Conservation (phyloP, 495 filamentous ascomycete species). For the Penicillium maclennaniae region DNA sequence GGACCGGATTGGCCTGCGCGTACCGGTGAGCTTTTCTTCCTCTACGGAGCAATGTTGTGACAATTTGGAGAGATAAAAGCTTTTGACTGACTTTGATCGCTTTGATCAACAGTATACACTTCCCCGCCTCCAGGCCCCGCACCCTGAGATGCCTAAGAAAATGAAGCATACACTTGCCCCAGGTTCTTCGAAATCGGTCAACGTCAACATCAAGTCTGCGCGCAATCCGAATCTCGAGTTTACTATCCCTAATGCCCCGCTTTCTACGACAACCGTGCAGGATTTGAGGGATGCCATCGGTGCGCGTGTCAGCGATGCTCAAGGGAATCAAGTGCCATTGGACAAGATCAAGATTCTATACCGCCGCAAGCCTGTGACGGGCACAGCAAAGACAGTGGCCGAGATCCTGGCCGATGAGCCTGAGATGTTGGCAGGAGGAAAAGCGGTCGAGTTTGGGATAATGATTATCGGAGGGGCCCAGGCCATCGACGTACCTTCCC, state of each 20-base stretch:
- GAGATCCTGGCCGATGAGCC: slow-evolving; percentile 48
- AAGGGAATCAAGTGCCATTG: slow-evolving; percentile 33
- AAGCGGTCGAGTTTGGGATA: slow-evolving; percentile 66
- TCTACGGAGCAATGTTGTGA: not conserved
- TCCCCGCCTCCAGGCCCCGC: slow-evolving; percentile 44
- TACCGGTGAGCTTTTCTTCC: slow-evolving; percentile 55
- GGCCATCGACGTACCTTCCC: slow-evolving; percentile 24
- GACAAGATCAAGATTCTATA: slow-evolving; percentile 80
- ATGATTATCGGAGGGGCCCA: slow-evolving; percentile 75
- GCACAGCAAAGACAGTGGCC: slow-evolving; percentile 51
- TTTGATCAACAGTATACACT: slow-evolving; percentile 38
- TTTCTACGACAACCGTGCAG: slow-evolving; percentile 63
- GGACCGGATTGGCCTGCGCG: slow-evolving; percentile 62
- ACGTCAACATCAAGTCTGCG: slow-evolving; percentile 65
- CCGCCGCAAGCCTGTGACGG: slow-evolving; percentile 75
- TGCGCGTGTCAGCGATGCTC: slow-evolving; percentile 38
- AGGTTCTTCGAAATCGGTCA: slow-evolving; percentile 48
- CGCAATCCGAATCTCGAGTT: slow-evolving; percentile 67
- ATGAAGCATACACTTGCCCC: slow-evolving; percentile 35
- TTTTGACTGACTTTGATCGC: not conserved
- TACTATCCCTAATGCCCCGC: slow-evolving; percentile 52
- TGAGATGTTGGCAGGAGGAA: slow-evolving; percentile 33
- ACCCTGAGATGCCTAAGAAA: slow-evolving; percentile 51
- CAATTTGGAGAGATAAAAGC: too few species aligned
- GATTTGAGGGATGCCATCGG: slow-evolving; percentile 65